A percentile compares a stretch with the other conserved stretches of the same genome.
Conservation (phyloP, 345 rosid genomes). For the Laguncularia racemosa region DNA sequence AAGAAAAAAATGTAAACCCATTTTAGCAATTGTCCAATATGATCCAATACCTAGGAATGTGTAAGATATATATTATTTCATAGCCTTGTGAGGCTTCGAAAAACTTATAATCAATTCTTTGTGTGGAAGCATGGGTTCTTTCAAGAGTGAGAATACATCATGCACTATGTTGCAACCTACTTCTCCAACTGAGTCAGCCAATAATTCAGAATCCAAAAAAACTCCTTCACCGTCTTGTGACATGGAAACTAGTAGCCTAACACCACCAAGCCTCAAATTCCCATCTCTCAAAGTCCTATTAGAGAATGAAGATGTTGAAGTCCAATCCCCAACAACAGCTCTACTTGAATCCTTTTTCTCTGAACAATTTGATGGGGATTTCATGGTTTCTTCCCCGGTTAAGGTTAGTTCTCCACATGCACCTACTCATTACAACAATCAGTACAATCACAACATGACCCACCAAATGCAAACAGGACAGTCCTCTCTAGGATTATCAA, state of each 20-base stretch:
- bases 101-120: constrained; percentile 29
- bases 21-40: too few species aligned
- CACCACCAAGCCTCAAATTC: constrained; percentile 44
- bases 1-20: too few species aligned
- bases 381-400: constrained; percentile 57
- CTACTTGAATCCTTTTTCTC: constrained; percentile 52
- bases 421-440: constrained; percentile 13
- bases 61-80: too few species aligned
- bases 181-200: constrained; percentile 22
- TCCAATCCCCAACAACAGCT: constrained; percentile 48
- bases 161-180: constrained; percentile 16
- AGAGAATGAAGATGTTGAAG: constrained; percentile 46
- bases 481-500: too few species aligned
- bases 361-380: constrained; percentile 46
- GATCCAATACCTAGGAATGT: too few species aligned
- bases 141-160: constrained; percentile 34
- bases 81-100: background rate
- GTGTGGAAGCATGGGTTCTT: constrained; percentile 30
- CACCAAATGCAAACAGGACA: background rate
- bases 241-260: constrained; percentile 28
- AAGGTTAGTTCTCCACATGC: constrained; percentile 34
- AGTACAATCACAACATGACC: constrained; percentile 11
- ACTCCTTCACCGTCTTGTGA: constrained; percentile 17
- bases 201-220: constrained; percentile 24
- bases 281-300: constrained; percentile 36